Percentiles rank a stretch among this genome's conserved stretches.
Conservation (phyloP, 306 rosid species). For the Quillaja saponaria region DNA sequence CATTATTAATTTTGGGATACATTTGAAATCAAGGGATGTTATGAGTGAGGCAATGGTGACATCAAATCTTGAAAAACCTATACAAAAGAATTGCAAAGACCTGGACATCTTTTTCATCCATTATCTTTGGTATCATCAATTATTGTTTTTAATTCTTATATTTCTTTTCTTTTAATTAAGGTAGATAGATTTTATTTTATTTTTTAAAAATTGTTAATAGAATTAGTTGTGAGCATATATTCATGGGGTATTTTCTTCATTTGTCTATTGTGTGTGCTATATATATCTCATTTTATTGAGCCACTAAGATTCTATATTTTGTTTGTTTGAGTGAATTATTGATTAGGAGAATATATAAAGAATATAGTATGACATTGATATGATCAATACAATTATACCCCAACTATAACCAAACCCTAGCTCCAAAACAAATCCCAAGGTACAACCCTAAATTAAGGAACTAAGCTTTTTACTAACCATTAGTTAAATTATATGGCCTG, state of each 20-base stretch:
- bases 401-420: conserved; percentile 40
- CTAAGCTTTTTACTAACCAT: conserved; percentile 30
- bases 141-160: too few species aligned
- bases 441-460: conserved; percentile 61
- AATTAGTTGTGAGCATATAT: conserved; percentile 10
- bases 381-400: conserved; percentile 29
- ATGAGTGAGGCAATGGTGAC: too few species aligned
- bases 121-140: too few species aligned
- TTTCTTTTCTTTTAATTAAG: too few species aligned
- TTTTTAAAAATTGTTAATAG: too few species aligned
- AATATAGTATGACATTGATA: conserved; percentile 38
- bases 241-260: conserved; percentile 18
- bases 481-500: conserved; percentile 33
- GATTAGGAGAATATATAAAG: conserved; percentile 39
- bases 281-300: conserved; percentile 24
- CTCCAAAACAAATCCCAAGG: conserved; percentile 45
- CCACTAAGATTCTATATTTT: conserved; percentile 45
- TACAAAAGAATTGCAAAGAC: too few species aligned
- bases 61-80: too few species aligned
- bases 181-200: too few species aligned
- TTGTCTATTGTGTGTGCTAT: conserved; percentile 27
- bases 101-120: too few species aligned
- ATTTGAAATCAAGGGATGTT: too few species aligned
- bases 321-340: conserved; percentile 52
- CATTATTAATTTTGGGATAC: too few species aligned